A percentile compares a stretch with the other conserved stretches of the same genome.
Evolutionary conservation across 164 flowering plant species (phyloP).

Genomic region (Santalum album): DNA sequence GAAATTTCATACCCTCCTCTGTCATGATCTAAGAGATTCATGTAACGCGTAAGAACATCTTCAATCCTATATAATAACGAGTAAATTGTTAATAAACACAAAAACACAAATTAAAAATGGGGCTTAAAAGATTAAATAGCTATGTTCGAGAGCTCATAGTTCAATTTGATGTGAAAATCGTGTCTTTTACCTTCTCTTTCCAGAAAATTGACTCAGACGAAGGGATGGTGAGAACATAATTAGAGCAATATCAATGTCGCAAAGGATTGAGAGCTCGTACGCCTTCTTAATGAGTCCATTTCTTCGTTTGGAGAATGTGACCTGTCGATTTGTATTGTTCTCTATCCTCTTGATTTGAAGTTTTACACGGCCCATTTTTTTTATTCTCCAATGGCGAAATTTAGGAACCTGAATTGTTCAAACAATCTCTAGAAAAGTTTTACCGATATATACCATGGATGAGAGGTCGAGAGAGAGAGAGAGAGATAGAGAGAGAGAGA

Average conservation of each 20-base stretch:
- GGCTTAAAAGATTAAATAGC: not conserved
- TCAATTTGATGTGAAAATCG: not conserved
- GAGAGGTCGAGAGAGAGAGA: not conserved
- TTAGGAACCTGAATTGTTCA: not conserved
- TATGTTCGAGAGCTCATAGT: not conserved
- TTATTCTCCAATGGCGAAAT: not conserved
- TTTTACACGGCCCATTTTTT: conserved; percentile 55
- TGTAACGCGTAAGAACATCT: conserved; percentile 45
- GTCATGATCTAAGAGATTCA: conserved; percentile 43
- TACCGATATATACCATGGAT: not conserved
- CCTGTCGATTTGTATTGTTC: conserved; percentile 66
- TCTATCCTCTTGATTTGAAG: conserved; percentile 70
- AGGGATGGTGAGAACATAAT: conserved; percentile 71
- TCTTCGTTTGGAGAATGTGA: conserved; percentile 67
- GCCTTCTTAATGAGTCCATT: conserved; percentile 81
- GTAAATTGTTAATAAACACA: not conserved
- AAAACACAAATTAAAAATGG: not conserved
- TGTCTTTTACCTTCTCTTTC: conserved; percentile 27
- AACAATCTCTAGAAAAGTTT: not conserved
- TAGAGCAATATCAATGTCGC: conserved; percentile 68
- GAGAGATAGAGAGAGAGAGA: not conserved
- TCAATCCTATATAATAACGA: conserved; percentile 29
- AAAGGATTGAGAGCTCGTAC: conserved; percentile 61
- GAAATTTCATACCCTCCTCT: conserved; percentile 35
- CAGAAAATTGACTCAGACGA: conserved; percentile 50